Evolutionary conservation across 2,329 filamentous ascomycete species (phyloP), one percentile per base, ranked within the genome.

Genomic region (Ceratocystis smalleyi): DNA sequence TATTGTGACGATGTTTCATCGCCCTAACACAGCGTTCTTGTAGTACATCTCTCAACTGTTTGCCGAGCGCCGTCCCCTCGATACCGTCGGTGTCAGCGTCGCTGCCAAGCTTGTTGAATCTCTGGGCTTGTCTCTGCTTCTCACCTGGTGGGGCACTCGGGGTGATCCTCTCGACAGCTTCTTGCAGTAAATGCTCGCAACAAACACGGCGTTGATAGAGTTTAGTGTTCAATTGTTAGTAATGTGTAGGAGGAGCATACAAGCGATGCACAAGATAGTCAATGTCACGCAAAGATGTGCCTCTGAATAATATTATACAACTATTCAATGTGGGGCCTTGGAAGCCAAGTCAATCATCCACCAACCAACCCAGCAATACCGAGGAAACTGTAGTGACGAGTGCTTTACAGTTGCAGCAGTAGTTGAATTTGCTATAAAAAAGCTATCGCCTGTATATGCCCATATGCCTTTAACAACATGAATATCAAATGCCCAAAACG

Each of bases 71-170:
- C 87, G 91, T 67, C 89, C 92, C 62, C 77, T 94, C 66, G 92
- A 97, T 77, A 92, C 89, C 68, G 84, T 97, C 70, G 90, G 89
- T 70, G 87, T 96, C 69, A 88, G 88, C 73, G 83, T 88, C 68
- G 77, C 94, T 61, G 87, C 89, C 72, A 91, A 94, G 77, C 78
- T 94, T 70, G 83, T 96, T 70, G 94, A 97, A 83, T 96, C 94
- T 2, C 83, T 97, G 67, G 94, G 92, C 68, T 83, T 97, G 66
- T 91, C 88, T 68, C 75, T 96, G 72, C 90, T 97, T 83, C 81
- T 97, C 71, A 96, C 90, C 74, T 97, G 89, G 88, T 97, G 92
- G 92, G 92, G 92, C 72, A 96, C 92, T 72, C 87, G 88, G 74
- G 94, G 90, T 77, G 92, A 91, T 80, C 90, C 90, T 67, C 95